These are phyloP conservation scores for Ormosia semicastrata DNA, from an alignment of 306 rosid genomes.

Conservation along the genomic window DNA sequence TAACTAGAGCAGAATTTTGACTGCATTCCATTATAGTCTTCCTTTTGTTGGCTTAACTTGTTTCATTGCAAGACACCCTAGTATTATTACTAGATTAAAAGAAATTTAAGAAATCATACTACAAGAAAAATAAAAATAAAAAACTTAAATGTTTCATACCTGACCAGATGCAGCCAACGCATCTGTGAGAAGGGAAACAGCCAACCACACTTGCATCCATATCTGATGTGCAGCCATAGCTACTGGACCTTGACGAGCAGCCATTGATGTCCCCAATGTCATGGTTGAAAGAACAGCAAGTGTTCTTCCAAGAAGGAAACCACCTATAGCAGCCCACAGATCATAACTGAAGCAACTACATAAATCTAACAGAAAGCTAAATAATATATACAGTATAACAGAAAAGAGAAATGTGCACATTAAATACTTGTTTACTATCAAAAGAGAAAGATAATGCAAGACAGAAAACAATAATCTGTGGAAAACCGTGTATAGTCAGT, in stretches of 20 bases:
- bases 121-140: background rate
- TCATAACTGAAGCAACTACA: constrained; percentile 19
- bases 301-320: constrained; percentile 91
- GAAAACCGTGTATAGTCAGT: too few relatives aligned
- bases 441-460: background rate
- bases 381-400: background rate
- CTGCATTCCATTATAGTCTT: constrained; percentile 9
- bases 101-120: constrained; percentile 15
- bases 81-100: constrained; percentile 16
- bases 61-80: constrained; percentile 14
- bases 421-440: background rate
- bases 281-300: constrained; percentile 81
- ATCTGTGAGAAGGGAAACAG: constrained; percentile 95
- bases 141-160: constrained; percentile 44
- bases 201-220: constrained; percentile 97
- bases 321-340: constrained; percentile 60
- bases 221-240: constrained; percentile 99
- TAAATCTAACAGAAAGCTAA: constrained; percentile 30
- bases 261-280: constrained; percentile 94
- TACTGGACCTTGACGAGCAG: constrained; percentile 94
- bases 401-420: background rate
- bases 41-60: constrained; percentile 16
- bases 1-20: background rate
- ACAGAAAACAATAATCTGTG: background rate
- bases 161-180: constrained; percentile 83